phyloP scores from a whole-genome alignment of 1,284 basidiomycete genomes.

The Lignosus rhinocerotis region DNA sequence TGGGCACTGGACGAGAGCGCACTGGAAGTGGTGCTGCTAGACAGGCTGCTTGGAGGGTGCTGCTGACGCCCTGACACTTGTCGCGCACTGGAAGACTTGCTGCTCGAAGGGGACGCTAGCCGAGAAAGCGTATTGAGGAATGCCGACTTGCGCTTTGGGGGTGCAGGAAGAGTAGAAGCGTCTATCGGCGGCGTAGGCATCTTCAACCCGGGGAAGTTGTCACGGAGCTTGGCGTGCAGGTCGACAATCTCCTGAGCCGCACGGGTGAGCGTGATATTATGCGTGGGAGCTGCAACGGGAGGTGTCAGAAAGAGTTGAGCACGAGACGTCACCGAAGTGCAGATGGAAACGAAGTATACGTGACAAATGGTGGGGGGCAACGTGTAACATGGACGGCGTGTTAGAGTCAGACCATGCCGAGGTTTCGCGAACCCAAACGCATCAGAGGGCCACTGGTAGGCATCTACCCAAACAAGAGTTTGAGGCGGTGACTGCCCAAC shows the following conservation, averaged over 20 bases:
- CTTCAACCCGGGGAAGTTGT: conserved; percentile 52
- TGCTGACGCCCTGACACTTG: conserved; percentile 34
- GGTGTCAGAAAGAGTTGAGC: conserved; percentile 24
- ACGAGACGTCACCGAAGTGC: conserved; percentile 19
- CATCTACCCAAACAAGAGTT: neutral
- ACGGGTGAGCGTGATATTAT: conserved; percentile 84
- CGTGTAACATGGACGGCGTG: neutral
- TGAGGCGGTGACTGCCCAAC: neutral
- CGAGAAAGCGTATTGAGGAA: conserved; percentile 82
- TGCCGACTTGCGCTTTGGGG: conserved; percentile 73
- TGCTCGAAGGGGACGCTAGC: conserved; percentile 65
- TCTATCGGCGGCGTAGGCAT: conserved; percentile 66
- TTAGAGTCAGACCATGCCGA: neutral
- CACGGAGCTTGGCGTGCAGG: conserved; percentile 71
- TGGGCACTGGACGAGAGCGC: conserved; percentile 40
- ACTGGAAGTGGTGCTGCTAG: conserved; percentile 29
- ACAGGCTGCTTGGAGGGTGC: conserved; percentile 18
- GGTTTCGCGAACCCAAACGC: too few species aligned
- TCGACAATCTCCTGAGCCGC: conserved; percentile 75
- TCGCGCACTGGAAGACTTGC: conserved; percentile 38
- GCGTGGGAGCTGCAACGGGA: conserved; percentile 68
- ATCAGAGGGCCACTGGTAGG: too few species aligned
- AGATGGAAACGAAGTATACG: neutral
- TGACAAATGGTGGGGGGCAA: neutral
- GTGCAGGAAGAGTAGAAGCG: conserved; percentile 48